A percentile compares a stretch with the other conserved stretches of the same genome.
phyloP scores from a whole-genome alignment of 2,329 filamentous ascomycete genomes.

The Fusarium pseudoanthophilum region DNA sequence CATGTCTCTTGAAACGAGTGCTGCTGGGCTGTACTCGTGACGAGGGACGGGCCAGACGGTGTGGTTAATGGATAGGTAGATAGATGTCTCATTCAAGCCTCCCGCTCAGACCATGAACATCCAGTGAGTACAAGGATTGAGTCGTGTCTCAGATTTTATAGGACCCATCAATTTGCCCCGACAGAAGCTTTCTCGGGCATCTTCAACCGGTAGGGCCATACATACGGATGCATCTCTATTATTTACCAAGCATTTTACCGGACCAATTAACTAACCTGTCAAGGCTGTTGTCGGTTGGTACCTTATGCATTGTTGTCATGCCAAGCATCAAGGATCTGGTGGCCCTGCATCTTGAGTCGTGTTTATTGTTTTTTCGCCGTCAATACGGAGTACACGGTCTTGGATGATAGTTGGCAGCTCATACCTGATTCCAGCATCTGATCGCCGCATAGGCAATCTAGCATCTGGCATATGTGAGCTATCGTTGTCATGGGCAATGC shows the following conservation, averaged over 20 bases:
- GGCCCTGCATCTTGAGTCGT: slow-evolving; percentile 15
- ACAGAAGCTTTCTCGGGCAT: slow-evolving; percentile 24
- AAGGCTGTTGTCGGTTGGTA: slow-evolving; percentile 14
- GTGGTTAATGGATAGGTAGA: slow-evolving; percentile 19
- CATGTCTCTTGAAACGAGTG: slow-evolving; percentile 3
- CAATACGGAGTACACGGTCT: background rate
- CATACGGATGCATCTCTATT: slow-evolving; percentile 21
- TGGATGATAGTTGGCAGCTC: slow-evolving; percentile 5
- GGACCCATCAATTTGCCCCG: slow-evolving; percentile 13
- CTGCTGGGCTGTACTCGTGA: slow-evolving; percentile 18
- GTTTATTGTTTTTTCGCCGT: slow-evolving; percentile 31
- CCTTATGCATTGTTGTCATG: slow-evolving; percentile 32
- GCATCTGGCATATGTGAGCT: slow-evolving; percentile 16
- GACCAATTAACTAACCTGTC: slow-evolving; percentile 3
- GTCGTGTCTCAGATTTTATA: slow-evolving; percentile 28
- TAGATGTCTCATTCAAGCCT: slow-evolving; percentile 17
- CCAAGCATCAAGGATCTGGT: slow-evolving; percentile 30
- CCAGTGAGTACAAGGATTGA: slow-evolving; percentile 19
- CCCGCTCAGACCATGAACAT: slow-evolving; percentile 23
- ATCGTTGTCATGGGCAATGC: slow-evolving; percentile 3
- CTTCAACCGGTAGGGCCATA: slow-evolving; percentile 31
- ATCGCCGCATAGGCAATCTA: slow-evolving; percentile 33
- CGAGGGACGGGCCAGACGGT: background rate
- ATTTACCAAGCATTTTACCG: slow-evolving; percentile 13
- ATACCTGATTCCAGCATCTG: slow-evolving; percentile 15